Conservation (phyloP, 2,329 filamentous ascomycete genomes). For the Niveomyces coronatus region DNA sequence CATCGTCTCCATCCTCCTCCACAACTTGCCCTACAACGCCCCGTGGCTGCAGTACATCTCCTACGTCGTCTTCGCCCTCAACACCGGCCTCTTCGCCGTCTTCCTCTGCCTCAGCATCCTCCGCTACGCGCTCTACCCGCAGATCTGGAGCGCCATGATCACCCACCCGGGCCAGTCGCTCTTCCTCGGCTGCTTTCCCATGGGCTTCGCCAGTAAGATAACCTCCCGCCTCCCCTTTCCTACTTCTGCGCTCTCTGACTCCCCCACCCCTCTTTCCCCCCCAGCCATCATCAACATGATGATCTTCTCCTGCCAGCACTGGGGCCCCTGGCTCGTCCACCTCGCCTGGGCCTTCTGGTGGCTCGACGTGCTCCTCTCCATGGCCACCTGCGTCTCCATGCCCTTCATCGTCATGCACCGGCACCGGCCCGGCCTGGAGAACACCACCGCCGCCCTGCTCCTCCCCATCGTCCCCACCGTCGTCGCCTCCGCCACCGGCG, state of each 20-base stretch:
- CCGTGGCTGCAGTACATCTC: conserved; percentile 48
- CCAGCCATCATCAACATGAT: conserved; percentile 53
- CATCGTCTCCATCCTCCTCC: conserved; percentile 52
- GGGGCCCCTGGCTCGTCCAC: conserved; percentile 46
- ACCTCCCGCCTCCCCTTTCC: conserved; percentile 1
- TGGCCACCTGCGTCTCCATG: conserved; percentile 43
- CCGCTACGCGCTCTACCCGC: conserved; percentile 55
- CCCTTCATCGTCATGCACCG: conserved; percentile 44
- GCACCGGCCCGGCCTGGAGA: conserved; percentile 36
- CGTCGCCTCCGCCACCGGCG: conserved; percentile 54
- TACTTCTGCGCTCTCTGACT: not conserved
- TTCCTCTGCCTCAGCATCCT: conserved; percentile 45
- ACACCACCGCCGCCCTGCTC: conserved; percentile 54
- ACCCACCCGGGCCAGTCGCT: conserved; percentile 55
- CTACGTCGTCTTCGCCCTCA: conserved; percentile 50
- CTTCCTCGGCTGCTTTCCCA: conserved; percentile 59
- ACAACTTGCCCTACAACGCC: conserved; percentile 50
- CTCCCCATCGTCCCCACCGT: conserved; percentile 58
- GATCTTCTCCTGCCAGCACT: conserved; percentile 49
- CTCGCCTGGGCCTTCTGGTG: conserved; percentile 50
- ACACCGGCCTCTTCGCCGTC: conserved; percentile 44
- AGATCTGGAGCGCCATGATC: conserved; percentile 57
- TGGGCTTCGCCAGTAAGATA: conserved; percentile 49
- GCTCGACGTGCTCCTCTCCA: conserved; percentile 41
- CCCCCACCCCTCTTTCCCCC: not conserved